Percentiles rank a stretch among this genome's conserved stretches.
Conservation (phyloP, 2,329 filamentous ascomycete species). For the Ophiocordyceps camponoti-saundersi region DNA sequence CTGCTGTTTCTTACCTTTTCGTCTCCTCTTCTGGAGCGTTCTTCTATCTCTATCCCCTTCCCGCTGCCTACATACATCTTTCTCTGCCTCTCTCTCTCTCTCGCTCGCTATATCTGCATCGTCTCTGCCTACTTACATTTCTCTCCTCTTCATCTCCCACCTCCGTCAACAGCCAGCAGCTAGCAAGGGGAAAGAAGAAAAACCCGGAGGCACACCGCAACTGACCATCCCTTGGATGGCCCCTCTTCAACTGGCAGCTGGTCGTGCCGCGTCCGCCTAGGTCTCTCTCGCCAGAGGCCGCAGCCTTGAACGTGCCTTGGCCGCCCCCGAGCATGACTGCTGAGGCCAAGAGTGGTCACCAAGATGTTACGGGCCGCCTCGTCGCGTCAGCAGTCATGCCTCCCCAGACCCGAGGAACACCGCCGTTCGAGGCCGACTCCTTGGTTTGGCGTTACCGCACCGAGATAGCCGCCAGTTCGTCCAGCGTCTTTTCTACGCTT, state of each 20-base stretch:
- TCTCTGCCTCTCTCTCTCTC: not conserved
- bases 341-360: constrained; percentile 17
- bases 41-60: too few relatives aligned
- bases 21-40: not conserved
- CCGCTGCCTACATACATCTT: too few relatives aligned
- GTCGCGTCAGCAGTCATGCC: constrained; percentile 12
- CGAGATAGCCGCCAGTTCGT: constrained; percentile 61
- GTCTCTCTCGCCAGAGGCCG: constrained; percentile 9
- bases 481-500: constrained; percentile 63
- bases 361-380: constrained; percentile 19
- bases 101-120: too few relatives aligned
- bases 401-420: constrained; percentile 7
- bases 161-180: too few relatives aligned
- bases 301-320: constrained; percentile 11
- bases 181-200: too few relatives aligned
- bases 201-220: not conserved
- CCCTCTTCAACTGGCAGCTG: constrained; percentile 17
- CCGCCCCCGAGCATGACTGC: constrained; percentile 17
- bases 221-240: constrained; percentile 16
- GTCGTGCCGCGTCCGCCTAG: constrained; percentile 14
- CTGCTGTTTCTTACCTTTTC: not conserved
- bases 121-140: not conserved
- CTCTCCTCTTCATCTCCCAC: not conserved
- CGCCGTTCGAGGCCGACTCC: constrained; percentile 15
- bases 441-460: constrained; percentile 63